Conservation (phyloP, 2,329 filamentous ascomycete genomes). For the Rhexocercosporidium sp. region DNA sequence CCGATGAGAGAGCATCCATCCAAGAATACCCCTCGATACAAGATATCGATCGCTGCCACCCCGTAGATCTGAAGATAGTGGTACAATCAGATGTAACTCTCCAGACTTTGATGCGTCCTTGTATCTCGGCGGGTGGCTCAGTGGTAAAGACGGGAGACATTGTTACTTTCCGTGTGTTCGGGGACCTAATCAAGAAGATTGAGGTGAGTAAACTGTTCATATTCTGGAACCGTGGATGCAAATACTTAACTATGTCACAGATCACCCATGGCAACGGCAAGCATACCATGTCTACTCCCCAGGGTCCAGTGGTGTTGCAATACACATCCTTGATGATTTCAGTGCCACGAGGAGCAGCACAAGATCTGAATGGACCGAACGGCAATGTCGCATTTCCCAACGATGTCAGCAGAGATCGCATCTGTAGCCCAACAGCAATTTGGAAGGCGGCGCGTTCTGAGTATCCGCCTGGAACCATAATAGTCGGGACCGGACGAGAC, state of each 20-base stretch:
- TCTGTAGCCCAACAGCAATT: neutral
- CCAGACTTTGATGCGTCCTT: neutral
- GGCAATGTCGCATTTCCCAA: slow-evolving; percentile 4
- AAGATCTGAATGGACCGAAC: neutral
- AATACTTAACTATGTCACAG: neutral
- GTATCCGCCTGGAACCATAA: neutral
- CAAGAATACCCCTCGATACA: neutral
- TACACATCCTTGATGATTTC: neutral
- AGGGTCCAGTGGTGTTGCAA: neutral
- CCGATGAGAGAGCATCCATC: neutral
- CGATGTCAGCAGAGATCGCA: neutral
- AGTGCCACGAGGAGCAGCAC: neutral
- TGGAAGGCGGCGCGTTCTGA: neutral
- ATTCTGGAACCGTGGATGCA: neutral
- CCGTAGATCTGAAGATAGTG: neutral
- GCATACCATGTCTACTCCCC: neutral
- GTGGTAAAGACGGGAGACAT: neutral
- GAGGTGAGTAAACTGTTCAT: neutral
- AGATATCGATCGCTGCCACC: neutral
- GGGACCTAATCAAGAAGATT: neutral
- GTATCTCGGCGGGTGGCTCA: neutral
- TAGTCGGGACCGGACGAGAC: neutral
- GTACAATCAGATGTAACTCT: neutral
- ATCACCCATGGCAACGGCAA: neutral
- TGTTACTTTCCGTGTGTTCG: neutral